Conservation (phyloP, 441 rosid species). For the Mallotus japonicus region DNA sequence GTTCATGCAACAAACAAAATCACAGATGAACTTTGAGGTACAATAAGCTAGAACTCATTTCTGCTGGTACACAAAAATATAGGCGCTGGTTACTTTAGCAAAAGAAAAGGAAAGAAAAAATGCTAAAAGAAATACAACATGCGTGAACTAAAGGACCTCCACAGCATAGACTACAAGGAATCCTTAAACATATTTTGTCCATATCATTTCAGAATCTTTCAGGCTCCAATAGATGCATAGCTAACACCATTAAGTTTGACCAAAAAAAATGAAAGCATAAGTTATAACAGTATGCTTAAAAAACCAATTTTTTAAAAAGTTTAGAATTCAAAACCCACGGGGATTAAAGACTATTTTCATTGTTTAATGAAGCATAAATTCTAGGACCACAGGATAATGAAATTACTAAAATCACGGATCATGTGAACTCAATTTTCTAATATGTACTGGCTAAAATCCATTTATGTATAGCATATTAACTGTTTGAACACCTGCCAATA, state of each 20-base stretch:
- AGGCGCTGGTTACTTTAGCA: too few relatives aligned
- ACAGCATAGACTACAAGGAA: not conserved
- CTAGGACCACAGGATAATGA: not conserved
- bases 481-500: not conserved
- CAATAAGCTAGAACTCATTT: not conserved
- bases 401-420: not conserved
- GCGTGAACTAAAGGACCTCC: not conserved
- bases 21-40: not conserved
- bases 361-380: not conserved
- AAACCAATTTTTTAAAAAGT: not conserved
- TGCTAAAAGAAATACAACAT: too few relatives aligned
- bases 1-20: not conserved
- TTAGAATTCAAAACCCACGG: not conserved
- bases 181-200: not conserved
- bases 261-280: not conserved
- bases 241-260: not conserved
- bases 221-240: too few relatives aligned
- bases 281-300: not conserved
- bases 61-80: not conserved
- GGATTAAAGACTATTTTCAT: not conserved
- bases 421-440: not conserved
- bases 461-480: not conserved
- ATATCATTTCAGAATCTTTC: not conserved
- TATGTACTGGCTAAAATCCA: not conserved
- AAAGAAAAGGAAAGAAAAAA: too few relatives aligned